Percentiles rank a stretch among this genome's conserved stretches.
Conservation (phyloP, 768 basidiomycete genomes). For the Gautieria morchelliformis region DNA sequence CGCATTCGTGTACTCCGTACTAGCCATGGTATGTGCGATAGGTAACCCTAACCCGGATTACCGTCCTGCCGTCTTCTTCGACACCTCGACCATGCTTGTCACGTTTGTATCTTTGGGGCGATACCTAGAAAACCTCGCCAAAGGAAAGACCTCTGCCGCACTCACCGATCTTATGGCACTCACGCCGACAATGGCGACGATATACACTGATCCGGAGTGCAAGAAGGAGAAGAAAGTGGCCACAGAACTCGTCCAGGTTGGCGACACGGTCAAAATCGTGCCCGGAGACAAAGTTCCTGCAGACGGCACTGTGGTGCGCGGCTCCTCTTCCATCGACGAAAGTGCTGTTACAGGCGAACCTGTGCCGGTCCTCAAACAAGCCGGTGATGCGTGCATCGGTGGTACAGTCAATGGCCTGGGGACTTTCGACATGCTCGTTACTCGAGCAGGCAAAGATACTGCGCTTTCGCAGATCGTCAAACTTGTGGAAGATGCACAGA, state of each 20-base stretch:
- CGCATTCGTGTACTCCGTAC: conserved; percentile 84
- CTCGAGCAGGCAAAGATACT: conserved; percentile 92
- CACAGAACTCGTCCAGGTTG: conserved; percentile 90
- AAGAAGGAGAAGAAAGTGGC: conserved; percentile 84
- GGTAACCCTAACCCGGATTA: conserved; percentile 57
- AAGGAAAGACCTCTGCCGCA: conserved; percentile 94
- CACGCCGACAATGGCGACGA: conserved; percentile 89
- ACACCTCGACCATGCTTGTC: conserved; percentile 98
- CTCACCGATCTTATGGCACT: conserved; percentile 95
- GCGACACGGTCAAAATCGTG: conserved; percentile 86
- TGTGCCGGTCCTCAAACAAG: conserved; percentile 73
- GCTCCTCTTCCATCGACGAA: conserved; percentile 87
- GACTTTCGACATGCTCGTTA: conserved; percentile 95
- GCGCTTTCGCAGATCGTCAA: conserved; percentile 93
- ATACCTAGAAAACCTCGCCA: conserved; percentile 92
- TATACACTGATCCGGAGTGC: conserved; percentile 82
- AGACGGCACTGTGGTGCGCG: conserved; percentile 82
- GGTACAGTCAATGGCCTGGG: conserved; percentile 96
- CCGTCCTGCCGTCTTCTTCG: conserved; percentile 88
- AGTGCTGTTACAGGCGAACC: conserved; percentile 96
- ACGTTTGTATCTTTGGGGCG: conserved; percentile 94
- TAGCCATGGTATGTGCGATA: conserved; percentile 54
- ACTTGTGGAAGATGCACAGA: conserved; percentile 96
- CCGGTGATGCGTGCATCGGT: conserved; percentile 84
- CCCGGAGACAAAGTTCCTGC: conserved; percentile 96